Evolutionary conservation across 2,329 filamentous ascomycete genomes (phyloP).

Genomic region (Apiospora malaysiana): DNA sequence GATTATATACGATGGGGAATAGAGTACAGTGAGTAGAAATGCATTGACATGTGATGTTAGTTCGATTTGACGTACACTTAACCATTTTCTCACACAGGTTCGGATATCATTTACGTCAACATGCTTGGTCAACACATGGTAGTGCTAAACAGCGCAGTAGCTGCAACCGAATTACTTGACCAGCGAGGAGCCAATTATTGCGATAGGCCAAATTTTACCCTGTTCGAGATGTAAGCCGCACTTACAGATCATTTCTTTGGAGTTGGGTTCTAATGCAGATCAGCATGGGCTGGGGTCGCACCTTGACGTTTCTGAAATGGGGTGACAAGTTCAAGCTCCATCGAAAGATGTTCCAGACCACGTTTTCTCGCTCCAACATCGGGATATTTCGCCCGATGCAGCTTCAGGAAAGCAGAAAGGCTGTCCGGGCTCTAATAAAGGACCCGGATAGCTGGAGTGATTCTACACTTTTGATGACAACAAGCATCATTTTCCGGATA

Average conservation of each 20-base stretch:
- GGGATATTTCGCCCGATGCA: constrained; percentile 43
- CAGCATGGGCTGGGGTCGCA: constrained; percentile 35
- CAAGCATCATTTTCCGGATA: constrained; percentile 36
- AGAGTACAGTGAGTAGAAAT: constrained; percentile 36
- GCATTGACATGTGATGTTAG: constrained; percentile 33
- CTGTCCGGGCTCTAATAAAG: constrained; percentile 33
- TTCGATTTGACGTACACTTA: constrained; percentile 35
- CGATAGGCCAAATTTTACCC: constrained; percentile 46
- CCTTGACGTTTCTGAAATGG: constrained; percentile 38
- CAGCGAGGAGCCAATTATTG: constrained; percentile 47
- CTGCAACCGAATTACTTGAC: constrained; percentile 47
- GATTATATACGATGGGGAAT: constrained; percentile 40
- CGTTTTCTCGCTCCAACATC: constrained; percentile 43
- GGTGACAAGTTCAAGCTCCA: constrained; percentile 48
- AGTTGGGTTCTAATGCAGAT: neutral
- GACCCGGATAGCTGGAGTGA: constrained; percentile 32
- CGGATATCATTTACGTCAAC: constrained; percentile 42
- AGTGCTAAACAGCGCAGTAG: constrained; percentile 44
- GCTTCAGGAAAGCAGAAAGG: constrained; percentile 36
- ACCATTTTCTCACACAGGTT: constrained; percentile 31
- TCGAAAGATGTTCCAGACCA: constrained; percentile 47
- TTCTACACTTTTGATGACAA: constrained; percentile 33
- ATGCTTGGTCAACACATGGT: constrained; percentile 45
- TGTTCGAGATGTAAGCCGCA: constrained; percentile 34
- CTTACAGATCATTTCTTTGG: neutral